Evolutionary conservation across 106 monocot species (phyloP), one percentile per base, ranked within the genome.

Genomic region (Dendrobium catenatum): DNA sequence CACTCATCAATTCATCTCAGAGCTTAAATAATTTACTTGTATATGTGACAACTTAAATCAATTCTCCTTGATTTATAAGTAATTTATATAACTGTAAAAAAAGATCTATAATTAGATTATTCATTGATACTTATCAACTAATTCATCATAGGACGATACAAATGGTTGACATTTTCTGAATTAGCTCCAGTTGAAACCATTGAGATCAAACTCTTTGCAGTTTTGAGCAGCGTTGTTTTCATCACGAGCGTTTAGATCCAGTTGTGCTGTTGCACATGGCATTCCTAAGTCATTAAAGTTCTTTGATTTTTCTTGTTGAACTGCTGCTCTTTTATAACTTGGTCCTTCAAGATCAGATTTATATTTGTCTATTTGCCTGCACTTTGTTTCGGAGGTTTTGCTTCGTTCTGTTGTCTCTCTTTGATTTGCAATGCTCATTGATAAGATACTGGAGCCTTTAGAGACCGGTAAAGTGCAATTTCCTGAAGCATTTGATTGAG

Each of bases 201-300:
- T 97, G 78, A 97, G 80, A 44, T 94, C 94, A 51, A 97, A 84
- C 42, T 90, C 80, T 67, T 86, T 89, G 79, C 85, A 89, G 66
- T 54, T 76, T 22, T 33, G 66, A 46, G 48, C 11, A 6, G 26
- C 79, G 33, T 85, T 82, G 77, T 75, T 70, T 11, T 77, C 78
- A 42, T 90, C 82, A 41, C 80, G 86, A 6, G 81, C 56, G 68
- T 97, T 94, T 5, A 97, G 85, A 84, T 97, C 97, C 22, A 97
- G 82, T 75, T 84, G 75, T 43, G 73, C 51, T 49, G 68, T 31
- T 19, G 73, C 10, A 75, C 75, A 74, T 40, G 78, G 24, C 33
- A 77, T 49, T 83, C 79, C 81, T 79, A 85, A 89, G 72, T 46
- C 64, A 66, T 66, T 78, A 42, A 81, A 67, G 37, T 83, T 20